Conservation (phyloP, 1,284 basidiomycete species). For the Fomitopsis schrenkii region DNA sequence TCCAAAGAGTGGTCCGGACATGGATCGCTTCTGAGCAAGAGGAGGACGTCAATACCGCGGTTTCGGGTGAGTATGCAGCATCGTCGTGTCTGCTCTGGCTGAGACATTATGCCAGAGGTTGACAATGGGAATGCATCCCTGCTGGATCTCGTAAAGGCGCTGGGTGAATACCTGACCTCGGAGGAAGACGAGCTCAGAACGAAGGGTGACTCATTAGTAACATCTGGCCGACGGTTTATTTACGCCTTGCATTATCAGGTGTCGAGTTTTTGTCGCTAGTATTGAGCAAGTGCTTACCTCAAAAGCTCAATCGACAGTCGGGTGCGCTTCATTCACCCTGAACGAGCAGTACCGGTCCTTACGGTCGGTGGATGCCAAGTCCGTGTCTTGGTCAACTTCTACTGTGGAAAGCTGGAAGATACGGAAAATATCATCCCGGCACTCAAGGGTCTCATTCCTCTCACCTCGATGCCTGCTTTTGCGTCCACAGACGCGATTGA, state of each 20-base stretch:
- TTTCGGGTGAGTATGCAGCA: slow-evolving; percentile 44
- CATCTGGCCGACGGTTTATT: background rate
- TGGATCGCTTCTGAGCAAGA: slow-evolving; percentile 69
- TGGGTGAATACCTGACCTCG: slow-evolving; percentile 85
- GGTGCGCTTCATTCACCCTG: slow-evolving; percentile 43
- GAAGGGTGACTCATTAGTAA: slow-evolving; percentile 53
- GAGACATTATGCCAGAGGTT: slow-evolving; percentile 47
- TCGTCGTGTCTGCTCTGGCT: background rate
- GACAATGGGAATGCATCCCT: slow-evolving; percentile 58
- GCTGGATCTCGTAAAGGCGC: slow-evolving; percentile 80
- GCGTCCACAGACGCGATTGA: slow-evolving; percentile 68
- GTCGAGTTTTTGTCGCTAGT: slow-evolving; percentile 71
- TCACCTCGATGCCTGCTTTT: slow-evolving; percentile 66
- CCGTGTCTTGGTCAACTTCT: slow-evolving; percentile 81
- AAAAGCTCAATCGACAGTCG: slow-evolving; percentile 77
- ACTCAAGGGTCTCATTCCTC: slow-evolving; percentile 66
- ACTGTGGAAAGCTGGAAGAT: slow-evolving; percentile 83
- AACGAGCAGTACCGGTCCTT: slow-evolving; percentile 3
- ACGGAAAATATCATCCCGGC: slow-evolving; percentile 77
- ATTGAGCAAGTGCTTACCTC: slow-evolving; percentile 54
- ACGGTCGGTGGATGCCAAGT: slow-evolving; percentile 39
- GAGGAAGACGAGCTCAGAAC: slow-evolving; percentile 77
- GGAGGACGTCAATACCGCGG: slow-evolving; percentile 55
- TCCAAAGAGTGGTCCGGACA: slow-evolving; percentile 60
- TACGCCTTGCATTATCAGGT: slow-evolving; percentile 41